A percentile compares a stretch with the other conserved stretches of the same genome.
phyloP scores from a whole-genome alignment of 345 rosid genomes.

The Rhodamnia rubescens region DNA sequence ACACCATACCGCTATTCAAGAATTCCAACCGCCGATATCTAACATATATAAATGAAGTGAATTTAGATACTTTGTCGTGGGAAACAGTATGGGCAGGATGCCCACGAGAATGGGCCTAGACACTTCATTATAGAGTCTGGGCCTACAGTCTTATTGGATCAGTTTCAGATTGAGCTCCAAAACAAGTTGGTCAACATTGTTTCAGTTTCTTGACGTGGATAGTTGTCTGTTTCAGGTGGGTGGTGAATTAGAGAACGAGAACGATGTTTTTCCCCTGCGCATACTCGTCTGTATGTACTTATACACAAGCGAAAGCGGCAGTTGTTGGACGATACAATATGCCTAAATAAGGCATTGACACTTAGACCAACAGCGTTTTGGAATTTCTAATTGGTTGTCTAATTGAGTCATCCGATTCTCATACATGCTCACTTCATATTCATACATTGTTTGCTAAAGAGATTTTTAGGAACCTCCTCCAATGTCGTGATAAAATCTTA shows the following conservation, averaged over 20 bases:
- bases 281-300: background rate
- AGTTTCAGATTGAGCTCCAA: background rate
- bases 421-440: rapidly evolving
- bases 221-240: background rate
- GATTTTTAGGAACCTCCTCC: background rate
- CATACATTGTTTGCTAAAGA: background rate
- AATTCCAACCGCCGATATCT: too few species aligned
- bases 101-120: background rate
- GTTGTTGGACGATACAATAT: background rate
- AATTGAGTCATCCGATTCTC: background rate
- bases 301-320: background rate
- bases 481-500: background rate
- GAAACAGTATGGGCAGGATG: background rate
- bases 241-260: background rate
- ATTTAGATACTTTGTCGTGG: background rate
- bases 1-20: too few species aligned
- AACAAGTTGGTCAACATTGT: background rate
- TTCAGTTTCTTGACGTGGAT: background rate
- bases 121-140: too few species aligned
- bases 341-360: background rate
- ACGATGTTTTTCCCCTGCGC: background rate
- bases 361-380: background rate
- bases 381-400: background rate
- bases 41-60: too few species aligned
- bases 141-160: background rate